Evolutionary conservation across 345 rosid species (phyloP).

Genomic region (Eucalyptus polybractea): DNA sequence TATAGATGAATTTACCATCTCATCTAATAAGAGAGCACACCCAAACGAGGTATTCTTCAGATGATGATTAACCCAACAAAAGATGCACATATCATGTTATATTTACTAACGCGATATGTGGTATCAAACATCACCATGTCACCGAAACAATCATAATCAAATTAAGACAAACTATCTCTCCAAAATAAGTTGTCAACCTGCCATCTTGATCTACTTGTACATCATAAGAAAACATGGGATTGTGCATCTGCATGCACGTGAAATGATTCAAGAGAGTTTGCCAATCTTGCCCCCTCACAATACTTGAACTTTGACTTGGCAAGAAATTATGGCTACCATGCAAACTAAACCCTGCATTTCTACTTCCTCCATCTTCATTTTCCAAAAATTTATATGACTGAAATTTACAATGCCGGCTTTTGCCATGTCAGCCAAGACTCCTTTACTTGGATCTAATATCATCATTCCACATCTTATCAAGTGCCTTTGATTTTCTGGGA

Average conservation of each 20-base stretch:
- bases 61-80: background rate
- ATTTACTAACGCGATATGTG: background rate
- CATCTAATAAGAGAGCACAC: background rate
- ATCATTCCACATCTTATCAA: background rate
- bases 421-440: background rate
- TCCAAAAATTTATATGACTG: background rate
- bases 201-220: background rate
- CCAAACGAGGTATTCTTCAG: background rate
- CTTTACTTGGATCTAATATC: background rate
- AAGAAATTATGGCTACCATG: background rate
- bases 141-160: background rate
- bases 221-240: background rate
- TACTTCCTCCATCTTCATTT: background rate
- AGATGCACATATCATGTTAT: background rate
- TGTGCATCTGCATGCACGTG: background rate
- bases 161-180: background rate
- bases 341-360: background rate
- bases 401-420: background rate
- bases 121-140: background rate
- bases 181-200: background rate
- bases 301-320: background rate
- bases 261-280: background rate
- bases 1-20: background rate
- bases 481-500: background rate
- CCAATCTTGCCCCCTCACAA: background rate